phyloP scores from a whole-genome alignment of 805 yeast species.

The Metschnikowia cerradonensis region DNA sequence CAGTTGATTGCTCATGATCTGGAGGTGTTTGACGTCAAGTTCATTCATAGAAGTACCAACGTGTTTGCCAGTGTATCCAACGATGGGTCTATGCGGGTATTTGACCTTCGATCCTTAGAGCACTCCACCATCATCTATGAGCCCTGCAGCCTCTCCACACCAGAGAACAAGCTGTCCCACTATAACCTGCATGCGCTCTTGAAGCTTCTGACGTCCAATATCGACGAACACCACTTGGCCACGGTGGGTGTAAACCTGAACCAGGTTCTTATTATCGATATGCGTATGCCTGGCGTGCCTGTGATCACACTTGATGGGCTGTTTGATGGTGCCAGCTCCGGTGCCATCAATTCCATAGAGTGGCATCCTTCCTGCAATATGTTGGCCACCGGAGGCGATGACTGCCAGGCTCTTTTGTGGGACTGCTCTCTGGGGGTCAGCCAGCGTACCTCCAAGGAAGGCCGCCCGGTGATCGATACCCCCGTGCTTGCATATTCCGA shows the following conservation, averaged over 20 bases:
- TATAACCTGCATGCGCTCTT: slow-evolving; percentile 55
- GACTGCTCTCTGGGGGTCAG: slow-evolving; percentile 40
- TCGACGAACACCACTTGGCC: slow-evolving; percentile 80
- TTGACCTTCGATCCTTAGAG: slow-evolving; percentile 83
- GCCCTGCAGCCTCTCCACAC: slow-evolving; percentile 31
- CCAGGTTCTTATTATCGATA: slow-evolving; percentile 67
- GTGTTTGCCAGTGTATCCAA: slow-evolving; percentile 91
- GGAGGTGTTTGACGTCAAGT: slow-evolving; percentile 90
- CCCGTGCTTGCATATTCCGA: slow-evolving; percentile 55
- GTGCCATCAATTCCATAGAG: slow-evolving; percentile 63
- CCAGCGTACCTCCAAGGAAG: slow-evolving; percentile 13
- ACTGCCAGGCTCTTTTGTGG: slow-evolving; percentile 70
- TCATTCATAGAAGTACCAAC: slow-evolving; percentile 66
- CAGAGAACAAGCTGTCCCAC: slow-evolving; percentile 1
- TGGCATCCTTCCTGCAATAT: slow-evolving; percentile 81
- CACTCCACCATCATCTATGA: slow-evolving; percentile 95
- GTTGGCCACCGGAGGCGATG: slow-evolving; percentile 64
- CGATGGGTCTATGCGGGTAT: slow-evolving; percentile 91
- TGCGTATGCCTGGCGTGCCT: slow-evolving; percentile 86
- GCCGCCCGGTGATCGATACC: slow-evolving; percentile 22
- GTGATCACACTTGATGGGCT: slow-evolving; percentile 60
- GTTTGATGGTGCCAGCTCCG: slow-evolving; percentile 45
- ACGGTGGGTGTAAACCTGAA: slow-evolving; percentile 71
- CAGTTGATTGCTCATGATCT: slow-evolving; percentile 95
- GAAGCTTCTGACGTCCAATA: slow-evolving; percentile 70